Evolutionary conservation across 352 stramenopile genomes (phyloP).

Genomic region (Phytophthora chlamydospora): DNA sequence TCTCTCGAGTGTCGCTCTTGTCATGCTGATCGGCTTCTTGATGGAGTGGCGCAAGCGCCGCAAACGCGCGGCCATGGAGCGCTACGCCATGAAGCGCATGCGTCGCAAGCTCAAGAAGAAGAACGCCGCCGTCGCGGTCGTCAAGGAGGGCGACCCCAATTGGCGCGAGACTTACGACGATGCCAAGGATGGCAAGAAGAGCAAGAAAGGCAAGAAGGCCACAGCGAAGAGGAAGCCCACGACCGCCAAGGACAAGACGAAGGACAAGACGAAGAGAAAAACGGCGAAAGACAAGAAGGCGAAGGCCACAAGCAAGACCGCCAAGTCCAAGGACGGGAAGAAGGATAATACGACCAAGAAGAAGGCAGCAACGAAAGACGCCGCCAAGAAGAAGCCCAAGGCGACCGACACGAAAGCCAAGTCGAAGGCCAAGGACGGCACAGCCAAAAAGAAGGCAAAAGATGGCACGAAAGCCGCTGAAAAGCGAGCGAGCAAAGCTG

Average conservation of each 20-base stretch:
- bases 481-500: conserved; percentile 15
- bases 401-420: conserved; percentile 24
- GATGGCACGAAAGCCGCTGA: conserved; percentile 14
- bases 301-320: conserved; percentile 9
- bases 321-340: conserved; percentile 16
- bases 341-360: conserved; percentile 30
- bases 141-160: conserved; percentile 60
- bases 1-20: conserved; percentile 70
- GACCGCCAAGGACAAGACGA: conserved; percentile 13
- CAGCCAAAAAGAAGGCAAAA: conserved; percentile 34
- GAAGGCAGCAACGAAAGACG: conserved; percentile 20
- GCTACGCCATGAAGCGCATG: conserved; percentile 96
- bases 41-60: conserved; percentile 92
- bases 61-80: conserved; percentile 91
- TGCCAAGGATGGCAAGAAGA: conserved; percentile 64
- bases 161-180: conserved; percentile 80
- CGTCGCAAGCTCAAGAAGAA: conserved; percentile 93
- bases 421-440: conserved; percentile 24
- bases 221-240: conserved; percentile 23
- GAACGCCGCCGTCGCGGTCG: conserved; percentile 87
- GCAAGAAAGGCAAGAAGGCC: conserved; percentile 33
- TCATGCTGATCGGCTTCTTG: conserved; percentile 83
- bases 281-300: conserved; percentile 9
- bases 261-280: conserved; percentile 26
- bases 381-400: conserved; percentile 15